These are phyloP conservation scores for Croton setiger DNA, from an alignment of 441 rosid genomes.

Conservation along the genomic window DNA sequence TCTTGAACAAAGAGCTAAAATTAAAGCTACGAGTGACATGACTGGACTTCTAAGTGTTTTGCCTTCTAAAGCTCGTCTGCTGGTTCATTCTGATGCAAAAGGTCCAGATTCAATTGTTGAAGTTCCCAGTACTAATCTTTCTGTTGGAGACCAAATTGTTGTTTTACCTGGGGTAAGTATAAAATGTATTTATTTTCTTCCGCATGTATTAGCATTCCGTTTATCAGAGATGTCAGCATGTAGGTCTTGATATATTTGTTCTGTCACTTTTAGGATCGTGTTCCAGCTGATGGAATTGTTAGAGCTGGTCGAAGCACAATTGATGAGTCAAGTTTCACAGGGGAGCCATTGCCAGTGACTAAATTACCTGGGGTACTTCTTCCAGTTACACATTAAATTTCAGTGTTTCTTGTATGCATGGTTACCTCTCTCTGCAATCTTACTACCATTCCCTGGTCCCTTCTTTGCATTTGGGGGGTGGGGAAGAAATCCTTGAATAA, in stretches of 20 bases:
- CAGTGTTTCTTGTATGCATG: conserved; percentile 6
- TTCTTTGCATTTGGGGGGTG: neutral
- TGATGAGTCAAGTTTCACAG: conserved; percentile 96
- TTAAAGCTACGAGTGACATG: conserved; percentile 97
- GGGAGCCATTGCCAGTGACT: conserved; percentile 96
- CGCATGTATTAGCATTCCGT: too few species aligned
- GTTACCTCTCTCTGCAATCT: neutral
- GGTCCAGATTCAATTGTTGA: conserved; percentile 55
- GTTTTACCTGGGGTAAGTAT: conserved; percentile 88
- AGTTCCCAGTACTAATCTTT: conserved; percentile 76
- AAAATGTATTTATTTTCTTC: neutral
- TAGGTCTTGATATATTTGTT: conserved; percentile 18
- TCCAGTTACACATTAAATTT: conserved; percentile 4
- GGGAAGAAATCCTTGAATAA: neutral
- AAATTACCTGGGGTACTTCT: conserved; percentile 81
- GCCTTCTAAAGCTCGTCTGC: conserved; percentile 92
- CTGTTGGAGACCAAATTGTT: conserved; percentile 83
- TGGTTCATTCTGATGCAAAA: conserved; percentile 50
- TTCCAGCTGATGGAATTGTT: conserved; percentile 93
- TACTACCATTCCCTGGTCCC: neutral
- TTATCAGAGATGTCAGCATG: neutral
- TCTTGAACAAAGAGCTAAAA: conserved; percentile 97
- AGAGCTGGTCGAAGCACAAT: conserved; percentile 91
- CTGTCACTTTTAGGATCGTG: conserved; percentile 61
- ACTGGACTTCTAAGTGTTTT: conserved; percentile 82